A percentile compares a stretch with the other conserved stretches of the same genome.
Conservation (phyloP, 73 alveolate genomes). For the Tetrahymena malaccensis region DNA sequence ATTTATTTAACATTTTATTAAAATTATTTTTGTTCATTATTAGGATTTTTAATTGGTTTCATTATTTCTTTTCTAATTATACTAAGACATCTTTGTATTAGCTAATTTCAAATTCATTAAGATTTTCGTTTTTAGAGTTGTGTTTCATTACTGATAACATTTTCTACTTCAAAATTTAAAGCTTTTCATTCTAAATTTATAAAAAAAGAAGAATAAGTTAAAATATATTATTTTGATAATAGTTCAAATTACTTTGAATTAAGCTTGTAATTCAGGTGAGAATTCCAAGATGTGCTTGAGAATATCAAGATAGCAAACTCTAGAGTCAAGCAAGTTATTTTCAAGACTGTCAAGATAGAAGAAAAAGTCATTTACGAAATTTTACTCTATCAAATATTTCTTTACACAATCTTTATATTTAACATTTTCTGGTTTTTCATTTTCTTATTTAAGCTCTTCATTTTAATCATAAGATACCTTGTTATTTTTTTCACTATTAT, state of each 20-base stretch:
- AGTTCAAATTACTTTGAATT: not conserved
- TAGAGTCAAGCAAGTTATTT: not conserved
- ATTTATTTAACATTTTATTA: too few species aligned
- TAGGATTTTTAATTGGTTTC: not conserved
- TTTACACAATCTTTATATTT: conserved; percentile 22
- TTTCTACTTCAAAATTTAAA: not conserved
- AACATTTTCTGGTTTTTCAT: conserved; percentile 15
- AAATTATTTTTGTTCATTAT: too few species aligned
- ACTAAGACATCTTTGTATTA: not conserved
- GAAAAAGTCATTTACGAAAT: not conserved
- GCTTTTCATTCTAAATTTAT: not conserved
- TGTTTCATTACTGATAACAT: not conserved
- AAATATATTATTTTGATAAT: not conserved
- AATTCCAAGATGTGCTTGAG: not conserved
- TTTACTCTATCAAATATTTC: not conserved
- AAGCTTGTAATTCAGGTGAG: not conserved
- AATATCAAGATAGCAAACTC: not conserved
- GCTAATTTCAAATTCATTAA: not conserved
- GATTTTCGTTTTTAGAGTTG: not conserved
- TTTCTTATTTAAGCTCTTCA: not conserved
- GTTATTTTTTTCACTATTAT: not conserved
- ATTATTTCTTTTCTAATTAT: not conserved
- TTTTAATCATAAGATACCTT: not conserved
- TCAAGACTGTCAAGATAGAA: not conserved
- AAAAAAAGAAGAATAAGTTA: not conserved